Conservation (phyloP, 805 yeast genomes). For the Yarrowia yakushimensis region DNA sequence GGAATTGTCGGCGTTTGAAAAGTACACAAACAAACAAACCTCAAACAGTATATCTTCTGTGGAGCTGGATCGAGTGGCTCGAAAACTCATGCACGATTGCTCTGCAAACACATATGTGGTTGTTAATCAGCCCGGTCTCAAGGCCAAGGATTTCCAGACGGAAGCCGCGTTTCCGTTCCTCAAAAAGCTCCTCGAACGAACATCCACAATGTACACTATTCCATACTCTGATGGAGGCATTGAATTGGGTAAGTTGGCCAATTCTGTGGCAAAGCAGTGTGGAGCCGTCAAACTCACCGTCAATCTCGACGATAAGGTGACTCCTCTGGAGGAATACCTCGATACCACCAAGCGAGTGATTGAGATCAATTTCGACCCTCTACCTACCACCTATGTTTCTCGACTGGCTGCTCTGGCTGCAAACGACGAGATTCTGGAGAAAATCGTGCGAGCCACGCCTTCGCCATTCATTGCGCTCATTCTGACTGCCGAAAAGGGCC, state of each 20-base stretch:
- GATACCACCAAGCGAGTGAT: slow-evolving; percentile 17
- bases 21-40: neutral
- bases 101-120: slow-evolving; percentile 52
- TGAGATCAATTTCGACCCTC: slow-evolving; percentile 11
- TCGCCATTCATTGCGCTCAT: slow-evolving; percentile 66
- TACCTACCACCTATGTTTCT: neutral
- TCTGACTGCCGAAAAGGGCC: slow-evolving; percentile 45
- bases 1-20: neutral
- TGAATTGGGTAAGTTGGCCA: slow-evolving; percentile 46
- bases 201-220: slow-evolving; percentile 32
- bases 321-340: slow-evolving; percentile 26
- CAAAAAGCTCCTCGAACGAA: slow-evolving; percentile 28
- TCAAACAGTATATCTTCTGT: slow-evolving; percentile 6
- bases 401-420: slow-evolving; percentile 34
- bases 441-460: slow-evolving; percentile 64
- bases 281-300: slow-evolving; percentile 44
- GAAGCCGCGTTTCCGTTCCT: slow-evolving; percentile 26
- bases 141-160: slow-evolving; percentile 45
- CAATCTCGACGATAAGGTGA: slow-evolving; percentile 41
- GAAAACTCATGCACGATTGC: slow-evolving; percentile 42
- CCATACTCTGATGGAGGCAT: slow-evolving; percentile 31
- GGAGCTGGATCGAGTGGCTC: slow-evolving; percentile 19
- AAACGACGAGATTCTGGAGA: slow-evolving; percentile 50
- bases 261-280: slow-evolving; percentile 47
- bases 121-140: slow-evolving; percentile 53